Conservation (phyloP, 768 basidiomycete genomes). For the Vararia minispora region DNA sequence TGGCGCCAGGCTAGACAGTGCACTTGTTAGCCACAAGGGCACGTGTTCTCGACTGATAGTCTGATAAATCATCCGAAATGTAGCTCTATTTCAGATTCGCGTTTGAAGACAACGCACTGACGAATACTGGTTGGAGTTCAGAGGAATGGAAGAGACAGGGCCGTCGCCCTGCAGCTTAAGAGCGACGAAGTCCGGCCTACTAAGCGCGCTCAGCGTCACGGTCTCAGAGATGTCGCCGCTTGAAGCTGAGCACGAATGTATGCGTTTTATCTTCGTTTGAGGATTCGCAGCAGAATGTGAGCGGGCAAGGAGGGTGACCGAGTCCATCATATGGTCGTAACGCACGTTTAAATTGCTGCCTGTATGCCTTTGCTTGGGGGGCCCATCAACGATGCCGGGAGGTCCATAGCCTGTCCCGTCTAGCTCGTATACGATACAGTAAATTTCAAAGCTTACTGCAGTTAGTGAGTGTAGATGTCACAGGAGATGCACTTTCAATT, state of each 20-base stretch:
- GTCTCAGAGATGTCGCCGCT: constrained; percentile 30
- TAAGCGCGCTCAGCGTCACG: constrained; percentile 31
- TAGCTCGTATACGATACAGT: too few relatives aligned
- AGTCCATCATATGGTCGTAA: constrained; percentile 58
- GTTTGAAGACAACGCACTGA: not conserved
- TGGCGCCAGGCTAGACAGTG: constrained; percentile 34
- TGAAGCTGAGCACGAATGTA: constrained; percentile 34
- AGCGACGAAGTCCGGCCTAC: constrained; percentile 29
- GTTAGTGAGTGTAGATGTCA: too few relatives aligned
- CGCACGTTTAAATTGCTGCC: constrained; percentile 38
- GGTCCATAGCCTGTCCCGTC: constrained; percentile 4
- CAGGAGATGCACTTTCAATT: too few relatives aligned
- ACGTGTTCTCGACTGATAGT: constrained; percentile 22
- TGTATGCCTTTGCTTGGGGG: constrained; percentile 38
- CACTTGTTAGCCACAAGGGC: constrained; percentile 46
- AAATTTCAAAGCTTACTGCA: too few relatives aligned
- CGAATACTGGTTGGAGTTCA: not conserved
- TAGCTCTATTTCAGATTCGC: constrained; percentile 1
- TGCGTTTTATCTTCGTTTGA: constrained; percentile 19
- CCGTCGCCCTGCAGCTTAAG: constrained; percentile 27
- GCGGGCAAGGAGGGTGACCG: constrained; percentile 32
- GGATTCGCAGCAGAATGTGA: constrained; percentile 6
- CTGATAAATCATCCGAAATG: constrained; percentile 3
- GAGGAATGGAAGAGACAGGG: not conserved
- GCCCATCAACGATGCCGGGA: not conserved